Evolutionary conservation across 805 yeast species (phyloP), one percentile per base, ranked within the genome.

Genomic region (Zygotorulaspora florentina): DNA sequence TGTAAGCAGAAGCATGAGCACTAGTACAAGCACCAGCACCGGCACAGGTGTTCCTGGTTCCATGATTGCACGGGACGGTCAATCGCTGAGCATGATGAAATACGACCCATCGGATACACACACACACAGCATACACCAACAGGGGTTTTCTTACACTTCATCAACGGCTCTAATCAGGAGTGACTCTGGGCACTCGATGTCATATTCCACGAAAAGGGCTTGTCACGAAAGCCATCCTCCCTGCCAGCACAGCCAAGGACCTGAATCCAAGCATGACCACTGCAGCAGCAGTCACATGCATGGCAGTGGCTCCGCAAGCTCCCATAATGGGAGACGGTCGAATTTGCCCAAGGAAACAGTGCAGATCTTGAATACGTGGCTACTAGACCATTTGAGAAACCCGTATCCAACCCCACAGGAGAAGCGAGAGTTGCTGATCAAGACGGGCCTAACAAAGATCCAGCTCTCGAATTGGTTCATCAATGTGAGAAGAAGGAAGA

Each of bases 391-490:
- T 62, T 68, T 85, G 55, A 79, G 81, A 50, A 85, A 86, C 58
- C 96, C 96, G 11, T 87, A 87, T 63, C 96, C 96, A 2, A 83
- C 86, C 43, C 85, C 85, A 43, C 77, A 79, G 39, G 95, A 87
- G 57, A 87, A 87, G 68, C 74, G 77, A 51, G 79, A 78, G 57
- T 71, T 87, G 45, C 76, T 85, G 73, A 71, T 74, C 54, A 73
- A 76, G 59, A 87, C 96, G 0, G 91, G 93, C 0, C 72, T 87
- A 59, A 84, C 87, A 51, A 80, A 83, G 64, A 87, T 85, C 50
- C 96, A 87, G 65, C 73, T 87, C 50, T 76, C 85, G 53, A 87
- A 87, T 61, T 87, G 96, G 96, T 87, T 87, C 58, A 87, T 87
- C 59, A 87, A 87, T 61, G 95, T 91, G 15, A 76, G 96, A 56